These are phyloP conservation scores for Tilletia setariae DNA, from an alignment of 1,284 basidiomycete species.

Conservation along the genomic window DNA sequence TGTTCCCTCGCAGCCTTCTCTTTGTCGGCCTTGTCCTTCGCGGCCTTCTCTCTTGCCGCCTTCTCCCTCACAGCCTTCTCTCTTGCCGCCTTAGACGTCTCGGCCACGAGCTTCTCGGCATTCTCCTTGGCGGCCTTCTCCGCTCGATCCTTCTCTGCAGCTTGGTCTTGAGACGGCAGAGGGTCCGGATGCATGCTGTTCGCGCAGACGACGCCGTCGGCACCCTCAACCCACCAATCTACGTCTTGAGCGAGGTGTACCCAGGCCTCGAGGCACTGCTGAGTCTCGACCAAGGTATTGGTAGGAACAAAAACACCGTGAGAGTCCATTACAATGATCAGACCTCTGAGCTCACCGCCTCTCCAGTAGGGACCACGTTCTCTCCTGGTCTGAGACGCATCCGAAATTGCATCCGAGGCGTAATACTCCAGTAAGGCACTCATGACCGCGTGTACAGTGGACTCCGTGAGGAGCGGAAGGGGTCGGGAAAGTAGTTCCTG, in stretches of 20 bases:
- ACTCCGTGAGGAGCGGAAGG: too few species aligned
- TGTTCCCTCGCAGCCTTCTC: too few species aligned
- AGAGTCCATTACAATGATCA: not conserved
- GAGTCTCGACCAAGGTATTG: not conserved
- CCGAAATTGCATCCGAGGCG: not conserved
- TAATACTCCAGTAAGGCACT: not conserved
- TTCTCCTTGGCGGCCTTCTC: too few species aligned
- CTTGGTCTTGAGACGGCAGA: too few species aligned
- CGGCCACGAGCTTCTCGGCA: too few species aligned
- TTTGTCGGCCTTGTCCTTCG: too few species aligned
- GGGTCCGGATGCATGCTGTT: too few species aligned
- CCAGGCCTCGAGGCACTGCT: not conserved
- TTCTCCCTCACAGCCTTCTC: too few species aligned
- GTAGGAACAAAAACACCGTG: not conserved
- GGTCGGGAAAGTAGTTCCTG: too few species aligned
- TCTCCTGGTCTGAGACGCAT: not conserved
- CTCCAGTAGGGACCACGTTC: not conserved
- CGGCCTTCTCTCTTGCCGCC: too few species aligned
- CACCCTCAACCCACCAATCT: not conserved
- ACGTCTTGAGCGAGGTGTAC: not conserved
- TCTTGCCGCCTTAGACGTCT: too few species aligned
- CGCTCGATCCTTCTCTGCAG: too few species aligned
- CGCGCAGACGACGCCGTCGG: not conserved
- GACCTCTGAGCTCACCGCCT: not conserved
- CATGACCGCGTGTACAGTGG: not conserved